Percentiles rank a stretch among this genome's conserved stretches.
These are phyloP conservation scores for Gentiana dahurica DNA, from an alignment of 257 asterid genomes.

Conservation along the genomic window DNA sequence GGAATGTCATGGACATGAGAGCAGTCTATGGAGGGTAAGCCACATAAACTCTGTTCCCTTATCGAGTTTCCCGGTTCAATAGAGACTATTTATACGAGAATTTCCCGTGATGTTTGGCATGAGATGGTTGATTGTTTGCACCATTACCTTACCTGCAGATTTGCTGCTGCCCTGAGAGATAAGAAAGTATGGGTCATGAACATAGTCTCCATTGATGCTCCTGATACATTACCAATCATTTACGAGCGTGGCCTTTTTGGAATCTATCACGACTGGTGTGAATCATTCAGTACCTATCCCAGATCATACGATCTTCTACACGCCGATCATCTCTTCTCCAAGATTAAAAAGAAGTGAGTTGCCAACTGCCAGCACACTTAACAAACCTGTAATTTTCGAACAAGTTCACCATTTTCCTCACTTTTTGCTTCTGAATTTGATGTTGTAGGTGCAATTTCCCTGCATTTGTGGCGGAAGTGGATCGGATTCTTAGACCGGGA, in stretches of 20 bases:
- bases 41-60: background rate
- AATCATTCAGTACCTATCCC: constrained; percentile 94
- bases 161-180: constrained; percentile 85
- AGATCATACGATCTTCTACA: constrained; percentile 96
- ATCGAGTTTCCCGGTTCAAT: too few species aligned
- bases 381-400: too few species aligned
- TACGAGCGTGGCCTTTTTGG: constrained; percentile 91
- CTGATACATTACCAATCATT: constrained; percentile 81
- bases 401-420: constrained; percentile 7
- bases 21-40: constrained; percentile 97
- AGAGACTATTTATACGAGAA: too few species aligned
- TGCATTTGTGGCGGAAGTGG: constrained; percentile 71
- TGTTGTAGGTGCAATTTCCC: constrained; percentile 50
- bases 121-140: too few species aligned
- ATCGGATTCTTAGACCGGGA: constrained; percentile 82
- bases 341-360: constrained; percentile 54
- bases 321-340: constrained; percentile 94
- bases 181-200: constrained; percentile 93
- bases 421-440: constrained; percentile 4
- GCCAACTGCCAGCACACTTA: background rate
- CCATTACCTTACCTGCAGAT: constrained; percentile 31
- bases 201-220: constrained; percentile 69
- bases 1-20: constrained; percentile 98
- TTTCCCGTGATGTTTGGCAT: too few species aligned
- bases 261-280: constrained; percentile 95